Conservation (phyloP, 1,139 yeast species). For the Casaregolazyma suthepensis region DNA sequence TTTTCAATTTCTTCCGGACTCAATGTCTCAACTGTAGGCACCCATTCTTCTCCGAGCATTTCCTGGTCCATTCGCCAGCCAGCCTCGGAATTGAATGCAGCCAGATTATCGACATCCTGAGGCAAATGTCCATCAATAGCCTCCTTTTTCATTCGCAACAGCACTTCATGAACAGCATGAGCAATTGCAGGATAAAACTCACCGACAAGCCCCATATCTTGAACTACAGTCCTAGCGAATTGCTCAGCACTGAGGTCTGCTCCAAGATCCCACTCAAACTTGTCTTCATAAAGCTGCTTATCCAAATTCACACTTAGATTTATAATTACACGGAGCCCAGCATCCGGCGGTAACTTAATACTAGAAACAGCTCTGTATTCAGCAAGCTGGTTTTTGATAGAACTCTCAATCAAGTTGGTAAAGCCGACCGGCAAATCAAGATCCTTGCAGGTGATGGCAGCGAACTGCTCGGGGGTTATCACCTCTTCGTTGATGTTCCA, state of each 20-base stretch:
- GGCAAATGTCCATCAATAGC: constrained; percentile 72
- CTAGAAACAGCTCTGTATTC: constrained; percentile 64
- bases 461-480: constrained; percentile 80
- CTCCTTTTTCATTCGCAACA: constrained; percentile 72
- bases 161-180: constrained; percentile 75
- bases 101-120: constrained; percentile 52
- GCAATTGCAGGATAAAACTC: constrained; percentile 91
- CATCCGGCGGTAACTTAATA: constrained; percentile 56
- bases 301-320: constrained; percentile 79
- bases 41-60: constrained; percentile 71
- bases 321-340: constrained; percentile 67
- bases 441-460: constrained; percentile 72
- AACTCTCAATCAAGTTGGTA: constrained; percentile 59
- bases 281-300: constrained; percentile 81
- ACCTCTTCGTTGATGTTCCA: constrained; percentile 80
- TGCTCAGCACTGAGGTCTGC: constrained; percentile 69
- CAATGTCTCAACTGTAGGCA: constrained; percentile 78
- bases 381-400: constrained; percentile 74
- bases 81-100: constrained; percentile 54
- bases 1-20: constrained; percentile 92
- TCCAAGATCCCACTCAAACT: constrained; percentile 87
- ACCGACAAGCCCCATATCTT: constrained; percentile 74
- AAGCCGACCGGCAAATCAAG: constrained; percentile 63
- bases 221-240: constrained; percentile 76
- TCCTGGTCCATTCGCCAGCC: constrained; percentile 61